phyloP scores from a whole-genome alignment of 202 grass and related monocot species.

The Dendrocalamus latiflorus region DNA sequence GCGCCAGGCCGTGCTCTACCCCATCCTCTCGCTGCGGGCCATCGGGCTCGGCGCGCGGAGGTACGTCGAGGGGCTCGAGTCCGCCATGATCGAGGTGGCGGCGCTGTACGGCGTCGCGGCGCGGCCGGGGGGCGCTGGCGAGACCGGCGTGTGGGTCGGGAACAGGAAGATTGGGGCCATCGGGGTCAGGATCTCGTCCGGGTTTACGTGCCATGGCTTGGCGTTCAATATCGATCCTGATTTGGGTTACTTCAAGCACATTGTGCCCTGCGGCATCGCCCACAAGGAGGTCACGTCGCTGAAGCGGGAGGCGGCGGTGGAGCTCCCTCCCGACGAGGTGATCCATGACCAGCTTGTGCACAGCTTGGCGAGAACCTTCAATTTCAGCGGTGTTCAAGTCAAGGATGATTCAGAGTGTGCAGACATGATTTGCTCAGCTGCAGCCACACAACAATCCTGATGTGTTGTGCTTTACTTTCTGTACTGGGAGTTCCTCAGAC shows the following conservation, averaged over 20 bases:
- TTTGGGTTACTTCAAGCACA: constrained; percentile 62
- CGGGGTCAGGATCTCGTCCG: constrained; percentile 75
- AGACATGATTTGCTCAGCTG: constrained; percentile 16
- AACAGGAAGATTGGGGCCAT: constrained; percentile 93
- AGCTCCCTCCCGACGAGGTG: constrained; percentile 62
- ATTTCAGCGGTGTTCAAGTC: constrained; percentile 44
- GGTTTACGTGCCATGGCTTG: constrained; percentile 75
- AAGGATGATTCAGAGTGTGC: constrained; percentile 31
- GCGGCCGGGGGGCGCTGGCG: constrained; percentile 40
- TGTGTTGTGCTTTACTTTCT: background rate
- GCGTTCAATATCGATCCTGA: constrained; percentile 80
- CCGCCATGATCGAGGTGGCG: constrained; percentile 69
- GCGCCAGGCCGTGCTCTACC: constrained; percentile 79
- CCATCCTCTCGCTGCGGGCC: constrained; percentile 57
- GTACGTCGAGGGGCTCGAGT: constrained; percentile 83
- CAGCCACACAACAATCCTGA: background rate
- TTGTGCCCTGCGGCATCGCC: constrained; percentile 76
- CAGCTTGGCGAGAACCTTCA: constrained; percentile 44
- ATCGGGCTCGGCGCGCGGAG: constrained; percentile 67
- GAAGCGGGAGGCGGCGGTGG: constrained; percentile 44
- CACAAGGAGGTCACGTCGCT: constrained; percentile 76
- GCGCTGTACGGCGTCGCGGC: constrained; percentile 64
- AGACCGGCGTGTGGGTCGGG: constrained; percentile 82
- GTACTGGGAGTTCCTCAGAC: background rate
- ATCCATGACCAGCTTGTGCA: constrained; percentile 77